phyloP scores from a whole-genome alignment of 768 basidiomycete genomes.

The Boletus pseudo-olivaceus region DNA sequence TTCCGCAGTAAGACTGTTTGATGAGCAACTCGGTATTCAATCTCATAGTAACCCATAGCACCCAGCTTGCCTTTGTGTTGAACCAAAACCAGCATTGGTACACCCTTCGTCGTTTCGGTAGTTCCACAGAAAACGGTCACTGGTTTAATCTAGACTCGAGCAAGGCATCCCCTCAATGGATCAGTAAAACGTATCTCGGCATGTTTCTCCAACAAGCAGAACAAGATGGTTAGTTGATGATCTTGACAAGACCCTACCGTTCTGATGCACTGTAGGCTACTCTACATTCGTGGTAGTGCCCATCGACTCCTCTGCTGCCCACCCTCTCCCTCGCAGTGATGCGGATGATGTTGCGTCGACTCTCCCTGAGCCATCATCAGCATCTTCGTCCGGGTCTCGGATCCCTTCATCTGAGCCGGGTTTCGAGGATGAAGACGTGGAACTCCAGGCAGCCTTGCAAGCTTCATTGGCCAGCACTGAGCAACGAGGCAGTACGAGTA shows the following conservation, averaged over 20 bases:
- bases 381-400: constrained; percentile 10
- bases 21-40: neutral
- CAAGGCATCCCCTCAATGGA: constrained; percentile 69
- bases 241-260: neutral
- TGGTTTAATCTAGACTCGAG: constrained; percentile 92
- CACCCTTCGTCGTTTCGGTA: constrained; percentile 77
- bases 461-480: constrained; percentile 57
- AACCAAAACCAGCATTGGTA: constrained; percentile 90
- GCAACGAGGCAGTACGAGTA: neutral
- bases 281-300: constrained; percentile 77
- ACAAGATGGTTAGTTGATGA: constrained; percentile 57
- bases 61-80: constrained; percentile 83
- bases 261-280: constrained; percentile 51
- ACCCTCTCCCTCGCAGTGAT: constrained; percentile 57
- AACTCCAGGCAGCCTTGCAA: constrained; percentile 83
- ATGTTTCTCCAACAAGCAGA: constrained; percentile 89
- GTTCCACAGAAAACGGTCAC: constrained; percentile 48
- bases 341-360: constrained; percentile 70
- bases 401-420: constrained; percentile 24
- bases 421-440: constrained; percentile 81
- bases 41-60: constrained; percentile 39
- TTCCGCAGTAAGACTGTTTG: constrained; percentile 62
- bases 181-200: constrained; percentile 76
- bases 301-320: constrained; percentile 49
- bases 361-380: constrained; percentile 51